phyloP scores from a whole-genome alignment of 2,329 filamentous ascomycete species.

The Periconia sp. region DNA sequence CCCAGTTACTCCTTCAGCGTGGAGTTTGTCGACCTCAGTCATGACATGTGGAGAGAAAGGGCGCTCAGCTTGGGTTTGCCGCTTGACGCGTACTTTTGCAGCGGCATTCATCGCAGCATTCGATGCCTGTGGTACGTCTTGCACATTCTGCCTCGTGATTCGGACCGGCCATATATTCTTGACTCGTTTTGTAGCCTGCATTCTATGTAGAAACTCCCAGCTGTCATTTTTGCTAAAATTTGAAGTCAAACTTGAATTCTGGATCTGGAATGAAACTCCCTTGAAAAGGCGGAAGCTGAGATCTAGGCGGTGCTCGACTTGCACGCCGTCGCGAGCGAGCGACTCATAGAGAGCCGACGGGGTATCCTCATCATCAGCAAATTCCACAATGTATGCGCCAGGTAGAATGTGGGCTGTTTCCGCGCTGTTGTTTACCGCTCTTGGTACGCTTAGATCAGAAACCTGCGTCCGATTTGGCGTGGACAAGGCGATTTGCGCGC shows the following conservation, averaged over 20 bases:
- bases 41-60: constrained; percentile 39
- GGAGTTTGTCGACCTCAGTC: constrained; percentile 45
- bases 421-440: not conserved
- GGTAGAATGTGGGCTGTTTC: constrained; percentile 2
- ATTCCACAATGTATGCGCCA: constrained; percentile 24
- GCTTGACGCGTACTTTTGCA: constrained; percentile 11
- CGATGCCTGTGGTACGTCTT: not conserved
- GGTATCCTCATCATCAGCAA: constrained; percentile 17
- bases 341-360: constrained; percentile 17
- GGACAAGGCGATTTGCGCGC: not conserved
- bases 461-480: not conserved
- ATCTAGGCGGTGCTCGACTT: constrained; percentile 19
- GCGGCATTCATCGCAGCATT: constrained; percentile 1
- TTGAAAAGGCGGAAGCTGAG: constrained; percentile 24
- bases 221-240: constrained; percentile 6
- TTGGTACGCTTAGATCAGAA: not conserved
- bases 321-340: constrained; percentile 13
- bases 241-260: constrained; percentile 6
- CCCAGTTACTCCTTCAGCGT: constrained; percentile 53
- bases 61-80: constrained; percentile 7
- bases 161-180: constrained; percentile 18
- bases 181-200: constrained; percentile 1
- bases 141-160: constrained; percentile 10
- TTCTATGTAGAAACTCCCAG: constrained; percentile 6
- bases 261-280: constrained; percentile 22